phyloP scores from a whole-genome alignment of 2,329 filamentous ascomycete genomes.

The Aspergillus sergii region DNA sequence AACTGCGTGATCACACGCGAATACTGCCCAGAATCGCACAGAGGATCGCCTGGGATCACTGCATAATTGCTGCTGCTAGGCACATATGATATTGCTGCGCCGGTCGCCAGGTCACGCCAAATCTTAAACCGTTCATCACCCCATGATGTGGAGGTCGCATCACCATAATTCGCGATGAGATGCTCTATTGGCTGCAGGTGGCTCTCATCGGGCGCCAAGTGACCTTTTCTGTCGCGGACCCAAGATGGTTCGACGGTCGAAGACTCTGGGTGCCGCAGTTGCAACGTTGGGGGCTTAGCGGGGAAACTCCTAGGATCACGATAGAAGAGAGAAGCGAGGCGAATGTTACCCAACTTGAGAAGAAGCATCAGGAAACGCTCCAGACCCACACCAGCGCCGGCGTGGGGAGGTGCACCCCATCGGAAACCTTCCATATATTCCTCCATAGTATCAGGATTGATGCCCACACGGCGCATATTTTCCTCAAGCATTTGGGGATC shows the following conservation, averaged over 20 bases:
- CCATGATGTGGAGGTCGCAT: constrained; percentile 93
- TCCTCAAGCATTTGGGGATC: constrained; percentile 72
- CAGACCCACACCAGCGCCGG: constrained; percentile 84
- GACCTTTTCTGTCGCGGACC: constrained; percentile 45
- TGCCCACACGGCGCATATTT: constrained; percentile 74
- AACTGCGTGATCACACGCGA: constrained; percentile 72
- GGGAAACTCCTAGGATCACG: constrained; percentile 88
- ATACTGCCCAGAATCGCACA: constrained; percentile 80
- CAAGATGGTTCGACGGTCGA: constrained; percentile 75
- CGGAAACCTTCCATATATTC: constrained; percentile 89
- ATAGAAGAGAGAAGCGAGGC: constrained; percentile 83
- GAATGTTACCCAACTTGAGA: constrained; percentile 84
- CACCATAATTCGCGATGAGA: constrained; percentile 92
- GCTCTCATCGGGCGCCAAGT: constrained; percentile 48
- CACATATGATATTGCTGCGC: constrained; percentile 83
- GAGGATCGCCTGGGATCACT: constrained; percentile 83
- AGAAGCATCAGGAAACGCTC: constrained; percentile 87
- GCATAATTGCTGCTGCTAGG: constrained; percentile 70
- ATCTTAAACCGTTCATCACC: constrained; percentile 85
- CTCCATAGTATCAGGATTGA: constrained; percentile 80
- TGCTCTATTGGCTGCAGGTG: constrained; percentile 76
- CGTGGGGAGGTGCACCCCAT: constrained; percentile 85
- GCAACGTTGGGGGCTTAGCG: constrained; percentile 60
- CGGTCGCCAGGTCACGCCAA: constrained; percentile 78
- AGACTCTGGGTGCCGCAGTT: constrained; percentile 82